phyloP scores from a whole-genome alignment of 768 basidiomycete genomes.

The Amanita rimosa region DNA sequence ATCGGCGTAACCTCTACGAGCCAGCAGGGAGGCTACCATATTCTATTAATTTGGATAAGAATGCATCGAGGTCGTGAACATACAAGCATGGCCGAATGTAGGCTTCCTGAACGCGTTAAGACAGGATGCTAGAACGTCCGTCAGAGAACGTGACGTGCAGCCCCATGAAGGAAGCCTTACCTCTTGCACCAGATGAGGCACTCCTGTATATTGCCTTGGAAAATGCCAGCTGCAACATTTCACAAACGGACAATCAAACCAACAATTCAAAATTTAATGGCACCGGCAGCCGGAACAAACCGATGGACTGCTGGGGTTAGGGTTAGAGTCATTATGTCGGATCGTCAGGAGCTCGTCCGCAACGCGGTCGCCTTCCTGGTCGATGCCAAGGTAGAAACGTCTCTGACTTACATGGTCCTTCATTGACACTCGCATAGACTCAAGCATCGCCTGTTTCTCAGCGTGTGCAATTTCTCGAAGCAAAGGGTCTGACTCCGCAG shows the following conservation, averaged over 20 bases:
- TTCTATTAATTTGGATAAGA: constrained; percentile 10
- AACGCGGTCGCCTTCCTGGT: constrained; percentile 78
- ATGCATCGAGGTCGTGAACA: constrained; percentile 7
- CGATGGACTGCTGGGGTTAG: constrained; percentile 9
- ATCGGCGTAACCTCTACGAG: constrained; percentile 69
- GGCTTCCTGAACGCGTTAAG: constrained; percentile 18
- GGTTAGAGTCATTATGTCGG: constrained; percentile 16
- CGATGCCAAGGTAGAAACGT: constrained; percentile 58
- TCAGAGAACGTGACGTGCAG: constrained; percentile 7
- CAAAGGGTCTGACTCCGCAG: constrained; percentile 72
- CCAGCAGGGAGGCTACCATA: constrained; percentile 1
- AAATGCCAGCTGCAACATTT: constrained; percentile 36
- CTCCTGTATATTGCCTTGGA: constrained; percentile 36
- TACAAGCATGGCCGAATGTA: constrained; percentile 11
- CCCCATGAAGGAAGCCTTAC: neutral
- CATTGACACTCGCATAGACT: constrained; percentile 31
- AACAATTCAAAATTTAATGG: constrained; percentile 8
- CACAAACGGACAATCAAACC: constrained; percentile 5
- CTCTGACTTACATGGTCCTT: neutral
- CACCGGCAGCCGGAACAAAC: constrained; percentile 18
- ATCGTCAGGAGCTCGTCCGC: constrained; percentile 63
- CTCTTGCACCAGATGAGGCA: constrained; percentile 12
- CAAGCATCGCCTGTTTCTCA: constrained; percentile 73
- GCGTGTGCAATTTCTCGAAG: constrained; percentile 88
- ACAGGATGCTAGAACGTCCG: constrained; percentile 11